Conservation (phyloP, 192 early-diverging fungal genomes). For the Coemansia sp. region DNA sequence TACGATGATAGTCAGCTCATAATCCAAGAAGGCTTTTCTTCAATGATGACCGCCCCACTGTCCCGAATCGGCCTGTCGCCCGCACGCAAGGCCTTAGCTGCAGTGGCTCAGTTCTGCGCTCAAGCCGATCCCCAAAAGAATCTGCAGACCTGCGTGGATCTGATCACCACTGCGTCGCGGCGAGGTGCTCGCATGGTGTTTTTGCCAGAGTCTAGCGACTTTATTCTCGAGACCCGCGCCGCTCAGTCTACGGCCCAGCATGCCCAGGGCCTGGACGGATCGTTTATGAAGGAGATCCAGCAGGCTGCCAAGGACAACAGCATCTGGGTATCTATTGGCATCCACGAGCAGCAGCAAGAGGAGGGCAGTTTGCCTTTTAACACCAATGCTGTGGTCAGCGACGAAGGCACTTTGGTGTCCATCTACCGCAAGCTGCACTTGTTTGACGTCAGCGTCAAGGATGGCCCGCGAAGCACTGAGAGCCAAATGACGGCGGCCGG, state of each 20-base stretch:
- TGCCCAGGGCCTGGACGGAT: constrained; percentile 45
- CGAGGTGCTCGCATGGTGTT: constrained; percentile 73
- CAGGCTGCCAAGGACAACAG: constrained; percentile 60
- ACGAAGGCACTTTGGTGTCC: constrained; percentile 59
- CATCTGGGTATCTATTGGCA: constrained; percentile 76
- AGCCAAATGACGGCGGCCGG: constrained; percentile 26
- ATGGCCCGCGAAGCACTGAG: constrained; percentile 50
- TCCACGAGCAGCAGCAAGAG: constrained; percentile 65
- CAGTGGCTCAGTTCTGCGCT: constrained; percentile 77
- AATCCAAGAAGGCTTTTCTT: constrained; percentile 42
- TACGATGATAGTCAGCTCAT: constrained; percentile 47
- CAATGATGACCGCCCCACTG: constrained; percentile 47
- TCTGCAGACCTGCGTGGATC: constrained; percentile 60
- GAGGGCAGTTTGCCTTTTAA: constrained; percentile 59
- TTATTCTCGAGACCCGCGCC: constrained; percentile 63
- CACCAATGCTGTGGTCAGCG: constrained; percentile 69
- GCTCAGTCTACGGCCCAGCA: constrained; percentile 46
- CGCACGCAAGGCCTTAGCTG: constrained; percentile 48
- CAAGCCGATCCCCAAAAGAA: constrained; percentile 63
- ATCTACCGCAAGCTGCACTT: constrained; percentile 80
- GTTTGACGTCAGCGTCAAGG: constrained; percentile 68
- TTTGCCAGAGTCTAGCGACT: constrained; percentile 85
- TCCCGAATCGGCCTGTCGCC: constrained; percentile 29
- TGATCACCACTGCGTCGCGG: constrained; percentile 63
- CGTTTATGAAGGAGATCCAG: constrained; percentile 66